These are phyloP conservation scores for Erucastrum elatum DNA, from an alignment of 345 rosid species.

Conservation along the genomic window DNA sequence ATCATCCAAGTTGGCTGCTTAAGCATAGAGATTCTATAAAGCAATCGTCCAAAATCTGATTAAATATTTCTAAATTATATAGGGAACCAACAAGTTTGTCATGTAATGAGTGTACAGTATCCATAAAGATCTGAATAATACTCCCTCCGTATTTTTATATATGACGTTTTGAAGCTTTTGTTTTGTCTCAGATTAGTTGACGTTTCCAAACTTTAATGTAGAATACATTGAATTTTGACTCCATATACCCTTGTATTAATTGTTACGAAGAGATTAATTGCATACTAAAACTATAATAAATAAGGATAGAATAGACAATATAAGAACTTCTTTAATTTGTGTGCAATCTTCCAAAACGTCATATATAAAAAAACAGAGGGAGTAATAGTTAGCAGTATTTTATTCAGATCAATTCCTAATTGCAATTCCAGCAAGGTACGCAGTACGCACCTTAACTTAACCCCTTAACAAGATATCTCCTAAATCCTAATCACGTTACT, in stretches of 20 bases:
- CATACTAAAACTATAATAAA: no score
- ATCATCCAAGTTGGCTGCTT: constrained; percentile 5
- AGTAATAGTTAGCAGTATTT: background rate
- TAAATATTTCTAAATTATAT: constrained; percentile 14
- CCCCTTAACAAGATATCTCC: constrained; percentile 3
- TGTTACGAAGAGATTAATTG: no score
- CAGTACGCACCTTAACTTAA: constrained; percentile 16
- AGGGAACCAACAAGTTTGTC: constrained; percentile 31
- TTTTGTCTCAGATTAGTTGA: no score
- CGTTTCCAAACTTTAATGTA: no score
- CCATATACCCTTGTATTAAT: no score
- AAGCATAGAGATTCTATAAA: constrained; percentile 31
- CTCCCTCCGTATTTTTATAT: no score
- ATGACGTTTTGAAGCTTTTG: no score
- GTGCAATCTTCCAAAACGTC: no score
- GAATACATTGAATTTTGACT: no score
- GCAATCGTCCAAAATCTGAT: constrained; percentile 21
- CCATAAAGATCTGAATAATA: constrained; percentile 28
- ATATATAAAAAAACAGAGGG: no score
- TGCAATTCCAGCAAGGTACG: constrained; percentile 24
- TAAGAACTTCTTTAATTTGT: no score
- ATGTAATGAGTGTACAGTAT: constrained; percentile 29
- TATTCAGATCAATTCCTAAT: background rate
- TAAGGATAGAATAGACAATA: no score
- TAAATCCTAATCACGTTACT: constrained; percentile 9